Evolutionary conservation across 1,284 basidiomycete genomes (phyloP).

Genomic region (Wolfiporia cocos): DNA sequence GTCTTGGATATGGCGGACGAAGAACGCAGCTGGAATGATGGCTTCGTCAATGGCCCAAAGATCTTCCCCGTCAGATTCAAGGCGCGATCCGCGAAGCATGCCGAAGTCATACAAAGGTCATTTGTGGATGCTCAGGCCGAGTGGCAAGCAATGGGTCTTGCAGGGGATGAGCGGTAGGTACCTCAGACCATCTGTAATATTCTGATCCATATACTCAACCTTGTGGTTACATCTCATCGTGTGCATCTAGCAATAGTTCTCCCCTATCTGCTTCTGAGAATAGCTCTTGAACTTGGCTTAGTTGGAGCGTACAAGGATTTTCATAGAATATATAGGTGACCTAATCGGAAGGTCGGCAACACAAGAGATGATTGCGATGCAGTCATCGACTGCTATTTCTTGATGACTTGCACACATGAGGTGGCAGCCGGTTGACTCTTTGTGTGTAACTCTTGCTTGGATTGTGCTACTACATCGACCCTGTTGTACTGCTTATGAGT

Average conservation of each 20-base stretch:
- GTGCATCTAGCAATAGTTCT: background rate
- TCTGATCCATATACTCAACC: no score
- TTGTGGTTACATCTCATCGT: no score
- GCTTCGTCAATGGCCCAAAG: constrained; percentile 20
- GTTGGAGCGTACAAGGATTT: background rate
- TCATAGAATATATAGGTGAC: background rate
- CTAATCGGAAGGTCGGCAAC: background rate
- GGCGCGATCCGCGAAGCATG: constrained; percentile 20
- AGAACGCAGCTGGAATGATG: constrained; percentile 20
- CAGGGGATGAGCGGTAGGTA: constrained; percentile 13
- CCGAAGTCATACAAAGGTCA: constrained; percentile 14
- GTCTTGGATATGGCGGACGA: constrained; percentile 24
- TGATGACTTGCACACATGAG: no score
- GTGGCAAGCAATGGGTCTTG: constrained; percentile 21
- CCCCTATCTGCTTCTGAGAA: background rate
- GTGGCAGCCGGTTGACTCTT: no score
- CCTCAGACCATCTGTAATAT: no score
- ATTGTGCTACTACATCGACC: no score
- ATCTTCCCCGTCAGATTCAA: constrained; percentile 20
- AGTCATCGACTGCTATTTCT: no score
- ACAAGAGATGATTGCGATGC: no score
- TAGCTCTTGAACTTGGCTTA: background rate
- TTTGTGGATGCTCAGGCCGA: constrained; percentile 23
- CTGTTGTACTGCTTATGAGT: no score
- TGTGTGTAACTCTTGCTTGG: no score